Conservation (phyloP, 164 flowering plant species). For the Vitis rotundifolia region DNA sequence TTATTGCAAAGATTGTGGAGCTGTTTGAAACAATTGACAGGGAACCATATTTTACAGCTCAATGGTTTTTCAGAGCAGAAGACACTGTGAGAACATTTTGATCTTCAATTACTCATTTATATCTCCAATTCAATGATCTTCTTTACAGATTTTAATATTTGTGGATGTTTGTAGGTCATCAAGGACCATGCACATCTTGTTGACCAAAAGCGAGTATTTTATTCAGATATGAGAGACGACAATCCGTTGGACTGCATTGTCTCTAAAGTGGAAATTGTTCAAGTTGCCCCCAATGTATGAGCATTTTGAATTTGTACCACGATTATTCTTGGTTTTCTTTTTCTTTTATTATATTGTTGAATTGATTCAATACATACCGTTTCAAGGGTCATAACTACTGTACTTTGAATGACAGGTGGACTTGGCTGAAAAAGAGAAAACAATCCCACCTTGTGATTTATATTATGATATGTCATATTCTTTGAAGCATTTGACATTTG, state of each 20-base stretch:
- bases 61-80: slow-evolving; percentile 20
- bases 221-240: slow-evolving; percentile 38
- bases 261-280: slow-evolving; percentile 41
- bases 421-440: slow-evolving; percentile 20
- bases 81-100: slow-evolving; percentile 15
- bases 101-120: not conserved
- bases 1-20: slow-evolving; percentile 14
- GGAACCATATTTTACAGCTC: slow-evolving; percentile 12
- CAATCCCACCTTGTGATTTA: slow-evolving; percentile 41
- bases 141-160: not conserved
- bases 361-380: not conserved
- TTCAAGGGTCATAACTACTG: not conserved
- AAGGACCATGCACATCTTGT: slow-evolving; percentile 1
- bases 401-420: slow-evolving; percentile 33
- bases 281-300: slow-evolving; percentile 40
- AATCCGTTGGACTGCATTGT: slow-evolving; percentile 66
- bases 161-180: slow-evolving; percentile 10
- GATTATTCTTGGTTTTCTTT: not conserved
- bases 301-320: no score
- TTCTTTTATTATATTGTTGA: not conserved
- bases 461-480: slow-evolving; percentile 48
- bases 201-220: slow-evolving; percentile 18
- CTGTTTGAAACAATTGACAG: slow-evolving; percentile 17
- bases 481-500: no score
- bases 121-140: not conserved